phyloP scores from a whole-genome alignment of 306 rosid species.

The Luffa acutangula region DNA sequence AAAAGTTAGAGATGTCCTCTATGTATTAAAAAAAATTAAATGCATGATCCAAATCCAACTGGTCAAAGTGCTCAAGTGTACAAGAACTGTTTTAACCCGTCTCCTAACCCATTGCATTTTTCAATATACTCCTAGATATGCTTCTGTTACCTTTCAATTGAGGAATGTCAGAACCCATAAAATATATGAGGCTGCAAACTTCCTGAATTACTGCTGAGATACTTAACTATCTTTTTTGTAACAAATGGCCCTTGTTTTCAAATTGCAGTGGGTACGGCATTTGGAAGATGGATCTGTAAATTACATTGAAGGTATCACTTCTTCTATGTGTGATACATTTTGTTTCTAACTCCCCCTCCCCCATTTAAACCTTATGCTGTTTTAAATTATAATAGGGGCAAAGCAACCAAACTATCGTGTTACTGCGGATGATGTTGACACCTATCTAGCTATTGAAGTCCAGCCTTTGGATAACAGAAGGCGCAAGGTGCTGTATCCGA shows the following conservation, averaged over 20 bases:
- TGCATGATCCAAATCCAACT: neutral
- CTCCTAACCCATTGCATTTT: neutral
- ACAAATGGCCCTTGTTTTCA: constrained; percentile 3
- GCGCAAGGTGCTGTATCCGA: constrained; percentile 55
- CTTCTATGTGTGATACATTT: neutral
- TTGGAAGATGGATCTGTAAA: constrained; percentile 85
- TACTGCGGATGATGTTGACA: constrained; percentile 81
- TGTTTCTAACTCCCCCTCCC: neutral
- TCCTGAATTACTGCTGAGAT: neutral
- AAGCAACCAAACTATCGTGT: constrained; percentile 87
- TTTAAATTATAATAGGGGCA: constrained; percentile 50
- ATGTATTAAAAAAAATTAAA: neutral
- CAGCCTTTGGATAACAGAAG: constrained; percentile 89
- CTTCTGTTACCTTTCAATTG: neutral
- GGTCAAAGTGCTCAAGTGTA: neutral
- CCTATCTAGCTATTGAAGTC: constrained; percentile 89
- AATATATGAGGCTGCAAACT: neutral
- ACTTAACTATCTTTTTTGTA: neutral
- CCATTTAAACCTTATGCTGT: constrained; percentile 6
- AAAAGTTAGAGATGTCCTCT: too few relatives aligned
- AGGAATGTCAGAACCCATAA: neutral
- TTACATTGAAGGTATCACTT: constrained; percentile 69
- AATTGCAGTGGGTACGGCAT: constrained; percentile 78
- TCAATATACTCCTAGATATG: neutral
- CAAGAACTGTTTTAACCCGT: neutral